phyloP scores from a whole-genome alignment of 2,329 filamentous ascomycete species.

The Diaporthe ilicicola region DNA sequence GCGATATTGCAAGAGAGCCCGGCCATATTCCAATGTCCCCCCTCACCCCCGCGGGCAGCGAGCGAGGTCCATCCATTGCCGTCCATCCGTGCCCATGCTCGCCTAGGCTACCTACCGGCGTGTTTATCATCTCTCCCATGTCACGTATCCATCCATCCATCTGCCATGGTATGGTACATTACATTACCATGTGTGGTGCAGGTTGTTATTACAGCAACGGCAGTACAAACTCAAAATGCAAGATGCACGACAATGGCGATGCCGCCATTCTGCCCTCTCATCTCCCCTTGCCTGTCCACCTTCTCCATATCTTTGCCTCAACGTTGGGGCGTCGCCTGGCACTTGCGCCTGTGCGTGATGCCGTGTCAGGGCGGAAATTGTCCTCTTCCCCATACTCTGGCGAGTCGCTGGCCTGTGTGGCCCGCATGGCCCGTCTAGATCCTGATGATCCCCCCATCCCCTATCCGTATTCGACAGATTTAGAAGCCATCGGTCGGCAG shows the following conservation, averaged over 20 bases:
- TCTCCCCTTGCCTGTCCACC: slow-evolving; percentile 1
- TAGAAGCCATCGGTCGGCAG: slow-evolving; percentile 8
- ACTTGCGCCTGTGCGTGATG: slow-evolving; percentile 23
- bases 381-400: slow-evolving; percentile 20
- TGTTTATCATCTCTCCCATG: background rate
- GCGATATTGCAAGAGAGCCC: background rate
- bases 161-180: background rate
- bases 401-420: slow-evolving; percentile 1
- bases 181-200: background rate
- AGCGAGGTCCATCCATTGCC: slow-evolving; percentile 1
- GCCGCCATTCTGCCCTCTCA: slow-evolving; percentile 17
- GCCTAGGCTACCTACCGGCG: background rate
- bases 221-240: slow-evolving; percentile 4
- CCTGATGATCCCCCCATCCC: slow-evolving; percentile 7
- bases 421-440: background rate
- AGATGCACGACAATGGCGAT: slow-evolving; percentile 9
- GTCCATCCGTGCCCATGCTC: background rate
- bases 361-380: slow-evolving; percentile 20
- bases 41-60: too few species aligned
- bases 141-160: too few species aligned
- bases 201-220: background rate
- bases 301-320: slow-evolving; percentile 14
- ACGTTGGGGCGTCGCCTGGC: slow-evolving; percentile 22
- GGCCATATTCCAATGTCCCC: background rate
- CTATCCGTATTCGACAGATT: slow-evolving; percentile 10